Evolutionary conservation across 2,329 filamentous ascomycete genomes (phyloP).

Genomic region (Fusarium sp.): DNA sequence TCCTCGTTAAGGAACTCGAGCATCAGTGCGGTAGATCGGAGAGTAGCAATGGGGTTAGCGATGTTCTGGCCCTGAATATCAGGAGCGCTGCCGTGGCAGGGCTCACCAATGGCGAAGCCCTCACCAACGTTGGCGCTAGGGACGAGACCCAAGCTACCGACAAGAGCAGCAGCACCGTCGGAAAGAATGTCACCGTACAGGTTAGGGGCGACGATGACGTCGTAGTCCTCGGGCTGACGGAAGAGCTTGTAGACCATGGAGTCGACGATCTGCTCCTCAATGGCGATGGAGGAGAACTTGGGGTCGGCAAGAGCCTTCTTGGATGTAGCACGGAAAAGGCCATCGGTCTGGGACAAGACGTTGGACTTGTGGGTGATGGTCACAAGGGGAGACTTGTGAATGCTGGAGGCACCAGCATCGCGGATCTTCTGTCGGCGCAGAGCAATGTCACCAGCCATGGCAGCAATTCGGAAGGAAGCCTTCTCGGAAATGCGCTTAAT

Average conservation of each 20-base stretch:
- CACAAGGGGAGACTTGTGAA: constrained; percentile 78
- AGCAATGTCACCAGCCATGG: constrained; percentile 95
- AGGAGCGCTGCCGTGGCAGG: constrained; percentile 94
- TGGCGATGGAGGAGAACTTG: constrained; percentile 70
- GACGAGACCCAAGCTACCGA: constrained; percentile 91
- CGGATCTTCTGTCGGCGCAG: constrained; percentile 85
- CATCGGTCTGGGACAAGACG: constrained; percentile 95
- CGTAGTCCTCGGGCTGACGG: constrained; percentile 93
- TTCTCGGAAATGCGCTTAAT: constrained; percentile 96
- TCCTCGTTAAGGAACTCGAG: constrained; percentile 93
- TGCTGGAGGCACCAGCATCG: constrained; percentile 64
- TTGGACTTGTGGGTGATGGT: constrained; percentile 99
- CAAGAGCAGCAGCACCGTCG: constrained; percentile 92
- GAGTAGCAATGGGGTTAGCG: constrained; percentile 95
- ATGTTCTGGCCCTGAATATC: constrained; percentile 94
- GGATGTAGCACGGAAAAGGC: constrained; percentile 87
- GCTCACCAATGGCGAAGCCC: constrained; percentile 95
- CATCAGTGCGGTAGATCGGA: constrained; percentile 93
- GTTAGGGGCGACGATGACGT: constrained; percentile 97
- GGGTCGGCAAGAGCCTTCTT: constrained; percentile 75
- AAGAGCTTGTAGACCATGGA: constrained; percentile 99
- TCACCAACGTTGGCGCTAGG: constrained; percentile 96
- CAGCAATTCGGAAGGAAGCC: constrained; percentile 85
- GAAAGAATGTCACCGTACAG: constrained; percentile 97
- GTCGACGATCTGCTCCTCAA: constrained; percentile 99